Percentiles rank a stretch among this genome's conserved stretches.
These are phyloP conservation scores for Astraeus odoratus DNA, from an alignment of 768 basidiomycete genomes.

Conservation along the genomic window DNA sequence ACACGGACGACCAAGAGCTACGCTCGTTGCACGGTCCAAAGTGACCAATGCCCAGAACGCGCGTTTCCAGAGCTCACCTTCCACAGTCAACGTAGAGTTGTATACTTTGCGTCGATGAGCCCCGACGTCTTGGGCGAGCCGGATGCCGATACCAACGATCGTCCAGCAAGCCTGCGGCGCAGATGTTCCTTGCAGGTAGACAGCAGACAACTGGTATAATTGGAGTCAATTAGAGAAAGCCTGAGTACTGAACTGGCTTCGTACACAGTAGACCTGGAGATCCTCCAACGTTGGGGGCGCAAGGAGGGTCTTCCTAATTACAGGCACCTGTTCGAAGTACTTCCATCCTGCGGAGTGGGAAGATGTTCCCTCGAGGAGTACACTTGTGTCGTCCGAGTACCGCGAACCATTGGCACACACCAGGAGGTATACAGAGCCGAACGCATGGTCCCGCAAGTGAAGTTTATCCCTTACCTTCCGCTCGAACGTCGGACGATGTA, in stretches of 20 bases:
- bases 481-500: constrained; percentile 69
- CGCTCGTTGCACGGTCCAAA: constrained; percentile 29
- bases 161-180: constrained; percentile 65
- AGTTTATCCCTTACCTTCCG: constrained; percentile 39
- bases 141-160: constrained; percentile 52
- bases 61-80: constrained; percentile 57
- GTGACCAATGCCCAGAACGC: constrained; percentile 37
- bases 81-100: constrained; percentile 28
- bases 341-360: constrained; percentile 47
- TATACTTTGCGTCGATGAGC: constrained; percentile 39
- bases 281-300: constrained; percentile 57
- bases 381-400: constrained; percentile 47
- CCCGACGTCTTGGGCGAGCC: constrained; percentile 54
- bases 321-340: constrained; percentile 46
- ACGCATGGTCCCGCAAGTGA: constrained; percentile 43
- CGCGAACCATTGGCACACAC: constrained; percentile 67
- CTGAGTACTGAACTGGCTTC: constrained; percentile 17
- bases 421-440: constrained; percentile 55
- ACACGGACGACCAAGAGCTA: constrained; percentile 57
- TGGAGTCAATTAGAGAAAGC: not conserved
- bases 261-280: constrained; percentile 60
- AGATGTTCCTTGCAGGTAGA: constrained; percentile 50
- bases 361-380: constrained; percentile 34
- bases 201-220: constrained; percentile 39
- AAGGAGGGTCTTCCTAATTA: constrained; percentile 51